These are phyloP conservation scores for Exserohilum turcica DNA, from an alignment of 2,329 filamentous ascomycete genomes.

Conservation along the genomic window DNA sequence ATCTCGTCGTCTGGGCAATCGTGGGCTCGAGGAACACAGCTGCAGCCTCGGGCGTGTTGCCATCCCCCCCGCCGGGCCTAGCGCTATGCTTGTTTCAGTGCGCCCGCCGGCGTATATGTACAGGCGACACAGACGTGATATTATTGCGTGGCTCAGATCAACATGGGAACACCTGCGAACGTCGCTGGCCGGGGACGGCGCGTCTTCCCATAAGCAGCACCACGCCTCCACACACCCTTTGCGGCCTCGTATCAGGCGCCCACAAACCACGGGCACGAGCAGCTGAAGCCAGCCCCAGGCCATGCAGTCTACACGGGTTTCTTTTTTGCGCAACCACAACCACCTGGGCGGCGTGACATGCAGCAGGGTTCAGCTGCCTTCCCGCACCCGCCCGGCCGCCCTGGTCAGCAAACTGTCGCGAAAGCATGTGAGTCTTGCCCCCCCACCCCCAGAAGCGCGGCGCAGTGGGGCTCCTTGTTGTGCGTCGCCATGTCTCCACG, in stretches of 20 bases:
- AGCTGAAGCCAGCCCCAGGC: conserved; percentile 10
- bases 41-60: background rate
- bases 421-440: conserved; percentile 27
- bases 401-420: conserved; percentile 26
- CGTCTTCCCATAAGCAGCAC: conserved; percentile 17
- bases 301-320: too few species aligned
- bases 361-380: conserved; percentile 23
- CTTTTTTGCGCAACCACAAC: conserved; percentile 13
- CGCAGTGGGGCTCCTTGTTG: conserved; percentile 30
- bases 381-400: conserved; percentile 23
- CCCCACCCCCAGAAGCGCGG: conserved; percentile 17
- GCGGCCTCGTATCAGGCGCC: conserved; percentile 2
- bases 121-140: background rate
- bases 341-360: conserved; percentile 17
- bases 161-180: conserved; percentile 6
- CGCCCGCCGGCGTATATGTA: background rate
- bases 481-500: conserved; percentile 2
- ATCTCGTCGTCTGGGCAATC: background rate
- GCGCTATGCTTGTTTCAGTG: conserved; percentile 1
- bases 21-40: background rate
- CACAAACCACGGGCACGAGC: conserved; percentile 18
- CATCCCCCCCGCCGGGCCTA: background rate
- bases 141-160: background rate
- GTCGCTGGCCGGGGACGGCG: background rate
- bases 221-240: background rate